Base-by-base conservation (phyloP, 23 red algal species). In the Gracilariopsis chorda region DNA sequence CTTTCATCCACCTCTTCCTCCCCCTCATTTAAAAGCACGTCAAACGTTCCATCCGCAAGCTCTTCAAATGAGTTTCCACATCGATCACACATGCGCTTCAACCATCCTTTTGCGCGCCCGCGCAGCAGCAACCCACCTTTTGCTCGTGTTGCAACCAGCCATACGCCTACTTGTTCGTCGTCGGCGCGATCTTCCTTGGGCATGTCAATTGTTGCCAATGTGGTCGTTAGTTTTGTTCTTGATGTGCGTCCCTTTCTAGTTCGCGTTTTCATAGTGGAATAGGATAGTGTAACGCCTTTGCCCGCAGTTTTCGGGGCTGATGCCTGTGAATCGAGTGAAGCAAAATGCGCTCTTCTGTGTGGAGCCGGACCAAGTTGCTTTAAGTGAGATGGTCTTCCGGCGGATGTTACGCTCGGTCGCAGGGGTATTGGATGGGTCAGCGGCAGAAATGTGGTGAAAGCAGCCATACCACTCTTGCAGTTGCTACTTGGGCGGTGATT, bases 201-300 rank as follows among this genome's bases (percentile, higher is more conserved):
- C 67, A 73, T 73, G 6, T 73, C 39, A 47, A 73, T 42, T 3
- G 67, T 42, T 44, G 42, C 1, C 67, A 73, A 12, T 4, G 67
- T 27, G n/a, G 67, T 73, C 0, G n/a, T n/a, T 28, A 45, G 67
- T 35, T 73, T 73, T 20, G 39, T 73, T 8, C 67, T 12, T 45
- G 67, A 73, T 20, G 37, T 73, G 42, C 67, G 42, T 73, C 67
- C 67, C 47, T 42, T 73, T 20, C 47, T 73, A 28, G 67, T 73
- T 73, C 67, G 67, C 11, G 67, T 42, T 44, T 24, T 73, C 14
- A 73, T n/a, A 36, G 29, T 3, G 0, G 42, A 45, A 23, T 73
- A 73, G 23, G 67, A 73, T 4, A 73, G 4, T 0, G 39, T 47
- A 13, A 73, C 3, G 19, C 20, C 20, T 25, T 46, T 4, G 28